These are phyloP conservation scores for Lagenidium giganteum DNA, from an alignment of 352 stramenopile genomes.

Conservation along the genomic window DNA sequence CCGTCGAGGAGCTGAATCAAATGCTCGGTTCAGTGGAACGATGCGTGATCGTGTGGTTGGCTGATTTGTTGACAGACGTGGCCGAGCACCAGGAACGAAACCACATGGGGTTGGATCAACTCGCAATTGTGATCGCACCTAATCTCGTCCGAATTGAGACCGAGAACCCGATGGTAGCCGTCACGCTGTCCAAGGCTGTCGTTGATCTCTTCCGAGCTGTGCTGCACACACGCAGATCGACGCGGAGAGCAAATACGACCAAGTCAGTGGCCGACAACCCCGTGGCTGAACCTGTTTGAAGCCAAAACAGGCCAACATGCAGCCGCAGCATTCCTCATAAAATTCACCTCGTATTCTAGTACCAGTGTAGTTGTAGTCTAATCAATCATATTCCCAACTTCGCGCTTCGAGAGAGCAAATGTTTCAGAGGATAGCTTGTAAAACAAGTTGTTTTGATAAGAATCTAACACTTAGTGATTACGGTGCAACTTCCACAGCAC, in stretches of 20 bases:
- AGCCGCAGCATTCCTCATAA: too few species aligned
- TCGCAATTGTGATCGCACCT: slow-evolving; percentile 86
- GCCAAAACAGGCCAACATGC: too few species aligned
- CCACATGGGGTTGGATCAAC: slow-evolving; percentile 88
- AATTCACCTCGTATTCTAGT: too few species aligned
- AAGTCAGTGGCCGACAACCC: neutral
- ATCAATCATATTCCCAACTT: too few species aligned
- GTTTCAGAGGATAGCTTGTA: too few species aligned
- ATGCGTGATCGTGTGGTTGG: slow-evolving; percentile 76
- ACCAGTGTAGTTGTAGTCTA: too few species aligned
- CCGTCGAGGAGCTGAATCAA: slow-evolving; percentile 33
- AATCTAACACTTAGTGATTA: too few species aligned
- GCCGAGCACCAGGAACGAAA: slow-evolving; percentile 67
- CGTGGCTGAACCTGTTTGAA: too few species aligned
- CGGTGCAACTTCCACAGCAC: too few species aligned
- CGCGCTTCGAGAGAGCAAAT: too few species aligned
- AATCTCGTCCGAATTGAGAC: slow-evolving; percentile 87
- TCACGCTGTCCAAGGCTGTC: slow-evolving; percentile 79
- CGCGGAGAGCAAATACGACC: slow-evolving; percentile 2
- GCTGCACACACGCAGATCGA: slow-evolving; percentile 25
- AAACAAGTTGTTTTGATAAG: too few species aligned
- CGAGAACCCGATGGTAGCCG: slow-evolving; percentile 81
- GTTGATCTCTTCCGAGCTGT: slow-evolving; percentile 72
- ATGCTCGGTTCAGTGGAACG: slow-evolving; percentile 50
- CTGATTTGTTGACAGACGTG: slow-evolving; percentile 72